Evolutionary conservation across 2,329 filamentous ascomycete species (phyloP), one percentile per base, ranked within the genome.

Genomic region (Botryotinia calthae): DNA sequence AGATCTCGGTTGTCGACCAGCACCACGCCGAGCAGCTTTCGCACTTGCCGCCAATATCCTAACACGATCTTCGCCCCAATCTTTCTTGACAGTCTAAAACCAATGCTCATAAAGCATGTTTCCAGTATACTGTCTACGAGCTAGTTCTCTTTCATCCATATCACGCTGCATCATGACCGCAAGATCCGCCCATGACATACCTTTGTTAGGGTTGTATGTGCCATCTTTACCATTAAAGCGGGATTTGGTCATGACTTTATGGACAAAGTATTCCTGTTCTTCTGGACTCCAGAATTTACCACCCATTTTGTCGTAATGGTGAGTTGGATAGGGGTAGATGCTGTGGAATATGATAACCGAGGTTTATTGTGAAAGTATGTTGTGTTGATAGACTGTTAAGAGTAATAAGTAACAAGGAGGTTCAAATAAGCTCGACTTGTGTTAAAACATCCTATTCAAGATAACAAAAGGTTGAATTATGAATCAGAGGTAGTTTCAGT

Each of bases 71-170:
- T 25, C 46, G 0, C 28, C 61, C 69, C 70, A 71, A n/a, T 18
- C 6, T 9, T 44, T 42, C 18, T 28, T 44, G 40, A 75, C 72
- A 44, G 73, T 74, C 25, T 76, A 74, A 20, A 74, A 75, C 31
- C 48, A 76, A 48, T 74, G 74, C 62, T 75, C 73, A 37, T 74
- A 76, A 1, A 76, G 37, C 40, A 72, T 65, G 7, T 61, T 64
- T 10, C 12, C 37, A 18, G 58, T 73, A 40, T 75, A 74, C 16
- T 22, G 12, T 31, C 73, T 68, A 34, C 70, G 62, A 16, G 28
- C 34, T 6, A 67, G 2, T 5, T 64, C 65, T 25, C n/a, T 28
- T 1, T 14, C 7, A 25, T 70, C 63, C 72, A 76, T 67, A 6
- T 34, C 61, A n/a, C 2, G 12, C 34, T 76, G 74, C 72, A 74